Conservation (phyloP, 2,329 filamentous ascomycete genomes). For the Arthrobotrys pseudoclavata region DNA sequence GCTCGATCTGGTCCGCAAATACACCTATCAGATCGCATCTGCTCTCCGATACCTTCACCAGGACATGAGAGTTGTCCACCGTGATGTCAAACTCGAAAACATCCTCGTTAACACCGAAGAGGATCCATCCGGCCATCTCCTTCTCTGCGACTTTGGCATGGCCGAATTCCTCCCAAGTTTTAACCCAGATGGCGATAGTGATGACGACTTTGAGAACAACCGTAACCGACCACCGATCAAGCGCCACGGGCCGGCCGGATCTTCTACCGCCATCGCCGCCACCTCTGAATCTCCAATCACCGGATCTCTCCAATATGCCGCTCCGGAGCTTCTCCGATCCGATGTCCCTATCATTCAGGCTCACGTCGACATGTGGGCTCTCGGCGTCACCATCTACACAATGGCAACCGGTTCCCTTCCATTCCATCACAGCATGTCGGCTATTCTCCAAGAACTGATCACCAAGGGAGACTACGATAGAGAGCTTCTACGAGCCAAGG, state of each 20-base stretch:
- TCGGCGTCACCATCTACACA: slow-evolving; percentile 75
- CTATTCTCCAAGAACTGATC: slow-evolving; percentile 74
- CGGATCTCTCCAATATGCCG: slow-evolving; percentile 68
- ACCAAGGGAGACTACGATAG: slow-evolving; percentile 73
- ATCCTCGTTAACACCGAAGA: slow-evolving; percentile 72
- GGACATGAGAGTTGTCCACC: slow-evolving; percentile 76
- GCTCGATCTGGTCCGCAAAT: slow-evolving; percentile 71
- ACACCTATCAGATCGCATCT: slow-evolving; percentile 74
- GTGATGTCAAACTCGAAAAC: slow-evolving; percentile 79
- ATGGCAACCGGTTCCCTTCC: slow-evolving; percentile 74
- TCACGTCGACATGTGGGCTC: slow-evolving; percentile 77
- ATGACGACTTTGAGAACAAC: slow-evolving; percentile 69
- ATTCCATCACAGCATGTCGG: slow-evolving; percentile 74
- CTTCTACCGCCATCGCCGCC: slow-evolving; percentile 73
- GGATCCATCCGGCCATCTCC: slow-evolving; percentile 70
- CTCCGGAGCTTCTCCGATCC: slow-evolving; percentile 67
- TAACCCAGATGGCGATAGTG: slow-evolving; percentile 69
- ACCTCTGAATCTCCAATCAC: slow-evolving; percentile 70
- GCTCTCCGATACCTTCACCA: slow-evolving; percentile 77
- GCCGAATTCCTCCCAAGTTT: slow-evolving; percentile 74
- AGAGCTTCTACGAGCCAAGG: slow-evolving; percentile 66
- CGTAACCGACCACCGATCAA: slow-evolving; percentile 68
- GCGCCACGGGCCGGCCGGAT: slow-evolving; percentile 72
- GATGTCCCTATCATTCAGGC: slow-evolving; percentile 66
- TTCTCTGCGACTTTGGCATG: slow-evolving; percentile 78